Evolutionary conservation across 2,329 filamentous ascomycete species (phyloP).

Genomic region (Fusarium nodosum): DNA sequence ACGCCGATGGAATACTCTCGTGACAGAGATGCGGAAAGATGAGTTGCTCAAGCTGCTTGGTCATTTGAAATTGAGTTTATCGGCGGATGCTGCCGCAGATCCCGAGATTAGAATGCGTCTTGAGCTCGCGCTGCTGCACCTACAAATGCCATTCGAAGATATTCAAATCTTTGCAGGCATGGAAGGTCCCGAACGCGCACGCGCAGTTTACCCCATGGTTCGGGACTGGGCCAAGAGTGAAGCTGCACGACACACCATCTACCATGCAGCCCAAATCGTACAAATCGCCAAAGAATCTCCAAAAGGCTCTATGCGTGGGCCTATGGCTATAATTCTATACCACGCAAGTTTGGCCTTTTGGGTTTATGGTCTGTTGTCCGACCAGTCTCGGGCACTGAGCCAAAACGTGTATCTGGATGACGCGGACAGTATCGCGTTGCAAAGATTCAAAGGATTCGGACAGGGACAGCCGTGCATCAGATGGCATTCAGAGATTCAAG

Average conservation of each 20-base stretch:
- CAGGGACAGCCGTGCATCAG: constrained; percentile 35
- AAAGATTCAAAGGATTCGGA: constrained; percentile 33
- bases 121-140: constrained; percentile 54
- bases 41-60: constrained; percentile 49
- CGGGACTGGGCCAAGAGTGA: constrained; percentile 55
- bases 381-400: background rate
- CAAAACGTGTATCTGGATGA: constrained; percentile 30
- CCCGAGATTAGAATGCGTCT: constrained; percentile 51
- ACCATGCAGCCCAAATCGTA: constrained; percentile 50
- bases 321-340: constrained; percentile 49
- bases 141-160: constrained; percentile 59
- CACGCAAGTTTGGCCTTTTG: constrained; percentile 50
- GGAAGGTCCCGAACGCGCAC: constrained; percentile 57
- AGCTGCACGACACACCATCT: constrained; percentile 52
- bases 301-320: constrained; percentile 38
- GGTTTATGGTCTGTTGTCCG: constrained; percentile 41
- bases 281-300: constrained; percentile 38
- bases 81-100: background rate
- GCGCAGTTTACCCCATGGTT: constrained; percentile 52
- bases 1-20: constrained; percentile 48
- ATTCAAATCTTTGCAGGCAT: constrained; percentile 60
- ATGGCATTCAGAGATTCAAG: constrained; percentile 22
- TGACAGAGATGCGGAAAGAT: constrained; percentile 49
- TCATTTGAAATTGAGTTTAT: constrained; percentile 34
- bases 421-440: constrained; percentile 14